Evolutionary conservation across 345 rosid species (phyloP).

Genomic region (Noccaea caerulescens): DNA sequence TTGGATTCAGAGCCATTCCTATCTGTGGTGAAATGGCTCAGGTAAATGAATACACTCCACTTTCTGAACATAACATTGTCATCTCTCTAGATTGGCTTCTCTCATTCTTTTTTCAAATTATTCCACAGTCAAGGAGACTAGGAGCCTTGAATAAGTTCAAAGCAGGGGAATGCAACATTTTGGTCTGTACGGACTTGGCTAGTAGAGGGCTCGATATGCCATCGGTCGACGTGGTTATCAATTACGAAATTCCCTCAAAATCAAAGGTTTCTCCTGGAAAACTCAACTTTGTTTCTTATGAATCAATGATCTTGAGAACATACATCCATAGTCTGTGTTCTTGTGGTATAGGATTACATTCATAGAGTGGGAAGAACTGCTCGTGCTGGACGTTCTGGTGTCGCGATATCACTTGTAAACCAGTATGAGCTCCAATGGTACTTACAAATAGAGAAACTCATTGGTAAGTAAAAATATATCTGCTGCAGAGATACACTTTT

Average conservation of each 20-base stretch:
- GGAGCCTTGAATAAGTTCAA: slow-evolving; percentile 91
- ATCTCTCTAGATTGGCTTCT: not conserved
- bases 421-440: slow-evolving; percentile 96
- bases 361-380: slow-evolving; percentile 95
- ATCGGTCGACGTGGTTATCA: slow-evolving; percentile 87
- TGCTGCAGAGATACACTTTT: not conserved
- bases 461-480: slow-evolving; percentile 53
- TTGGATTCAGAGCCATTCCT: slow-evolving; percentile 86
- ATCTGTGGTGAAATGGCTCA: slow-evolving; percentile 92
- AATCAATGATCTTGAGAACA: slow-evolving; percentile 1
- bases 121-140: slow-evolving; percentile 76
- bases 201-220: slow-evolving; percentile 98
- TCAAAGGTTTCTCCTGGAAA: slow-evolving; percentile 36
- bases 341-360: slow-evolving; percentile 70
- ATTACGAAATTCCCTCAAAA: slow-evolving; percentile 80
- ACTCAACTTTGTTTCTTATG: not conserved
- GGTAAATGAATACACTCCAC: slow-evolving; percentile 44
- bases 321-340: slow-evolving; percentile 11
- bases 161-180: slow-evolving; percentile 88
- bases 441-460: slow-evolving; percentile 83
- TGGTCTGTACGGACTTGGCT: slow-evolving; percentile 91
- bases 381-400: slow-evolving; percentile 97
- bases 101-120: not conserved
- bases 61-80: not conserved
- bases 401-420: slow-evolving; percentile 86